Conservation (phyloP, 148 eudicot genomes). For the Vaccinium vitisidaea region DNA sequence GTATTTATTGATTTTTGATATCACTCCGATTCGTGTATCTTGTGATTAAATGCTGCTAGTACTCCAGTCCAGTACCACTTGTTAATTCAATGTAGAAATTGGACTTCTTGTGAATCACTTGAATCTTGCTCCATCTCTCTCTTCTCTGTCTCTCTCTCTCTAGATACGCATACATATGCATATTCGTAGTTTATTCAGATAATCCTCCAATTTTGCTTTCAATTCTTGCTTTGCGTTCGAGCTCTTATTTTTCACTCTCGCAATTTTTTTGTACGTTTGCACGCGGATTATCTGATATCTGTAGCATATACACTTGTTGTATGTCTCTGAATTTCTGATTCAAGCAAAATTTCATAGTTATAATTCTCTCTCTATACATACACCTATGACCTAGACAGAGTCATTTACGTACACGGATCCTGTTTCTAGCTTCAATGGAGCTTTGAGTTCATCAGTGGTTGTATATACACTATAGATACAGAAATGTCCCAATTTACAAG, state of each 20-base stretch:
- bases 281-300: too few relatives aligned
- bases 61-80: background rate
- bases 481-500: conserved; percentile 53
- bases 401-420: background rate
- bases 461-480: background rate
- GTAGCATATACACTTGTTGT: background rate
- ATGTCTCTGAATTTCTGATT: conserved; percentile 26
- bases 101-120: background rate
- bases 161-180: too few relatives aligned
- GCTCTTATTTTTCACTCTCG: too few relatives aligned
- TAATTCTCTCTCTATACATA: background rate
- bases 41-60: background rate
- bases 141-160: too few relatives aligned
- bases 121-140: too few relatives aligned
- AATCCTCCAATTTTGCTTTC: too few relatives aligned
- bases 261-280: too few relatives aligned
- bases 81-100: conserved; percentile 15
- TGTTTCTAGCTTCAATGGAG: background rate
- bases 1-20: background rate
- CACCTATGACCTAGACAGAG: background rate
- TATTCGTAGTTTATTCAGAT: too few relatives aligned
- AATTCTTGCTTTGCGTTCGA: too few relatives aligned
- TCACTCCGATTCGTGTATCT: background rate
- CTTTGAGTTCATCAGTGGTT: conserved; percentile 4
- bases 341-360: conserved; percentile 18